Percentiles rank a stretch among this genome's conserved stretches.
These are phyloP conservation scores for Mercurialis annua DNA, from an alignment of 345 rosid genomes.

Conservation along the genomic window DNA sequence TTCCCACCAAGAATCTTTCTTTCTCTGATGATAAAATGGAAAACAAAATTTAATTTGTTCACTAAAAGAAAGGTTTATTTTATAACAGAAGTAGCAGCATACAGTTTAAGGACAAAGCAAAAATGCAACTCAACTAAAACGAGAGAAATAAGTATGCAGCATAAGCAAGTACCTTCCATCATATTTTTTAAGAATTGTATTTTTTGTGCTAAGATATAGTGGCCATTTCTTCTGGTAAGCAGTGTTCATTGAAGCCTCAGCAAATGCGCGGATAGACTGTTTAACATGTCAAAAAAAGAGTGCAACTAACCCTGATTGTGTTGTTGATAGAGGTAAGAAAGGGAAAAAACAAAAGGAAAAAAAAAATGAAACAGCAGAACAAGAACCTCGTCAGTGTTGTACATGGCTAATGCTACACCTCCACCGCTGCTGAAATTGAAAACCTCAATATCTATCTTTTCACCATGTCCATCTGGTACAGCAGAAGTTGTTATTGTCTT, in stretches of 20 bases:
- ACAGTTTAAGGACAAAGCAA: not conserved
- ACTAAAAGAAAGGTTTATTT: not conserved
- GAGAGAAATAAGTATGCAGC: not conserved
- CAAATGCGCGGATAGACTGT: conserved; percentile 90
- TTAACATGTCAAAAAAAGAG: conserved; percentile 16
- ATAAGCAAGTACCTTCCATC: conserved; percentile 74
- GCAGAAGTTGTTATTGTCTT: conserved; percentile 17
- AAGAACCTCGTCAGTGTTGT: conserved; percentile 89
- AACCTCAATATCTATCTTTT: conserved; percentile 72
- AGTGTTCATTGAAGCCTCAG: conserved; percentile 89
- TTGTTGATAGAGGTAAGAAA: not conserved
- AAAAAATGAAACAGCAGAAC: not conserved
- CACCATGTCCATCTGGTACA: conserved; percentile 70
- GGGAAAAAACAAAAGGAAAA: not conserved
- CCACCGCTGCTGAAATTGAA: conserved; percentile 82
- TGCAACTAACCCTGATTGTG: conserved; percentile 3
- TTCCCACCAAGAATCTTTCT: not conserved
- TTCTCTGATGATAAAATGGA: not conserved
- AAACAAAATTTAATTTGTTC: not conserved
- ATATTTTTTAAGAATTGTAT: conserved; percentile 95
- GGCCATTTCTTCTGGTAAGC: conserved; percentile 97
- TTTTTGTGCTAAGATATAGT: conserved; percentile 96
- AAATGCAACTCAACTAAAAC: too few relatives aligned
- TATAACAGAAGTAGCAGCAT: too few relatives aligned
- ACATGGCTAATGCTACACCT: conserved; percentile 90